A percentile compares a stretch with the other conserved stretches of the same genome.
Conservation (phyloP, 495 filamentous ascomycete species). For the Talaromyces borbonicus region DNA sequence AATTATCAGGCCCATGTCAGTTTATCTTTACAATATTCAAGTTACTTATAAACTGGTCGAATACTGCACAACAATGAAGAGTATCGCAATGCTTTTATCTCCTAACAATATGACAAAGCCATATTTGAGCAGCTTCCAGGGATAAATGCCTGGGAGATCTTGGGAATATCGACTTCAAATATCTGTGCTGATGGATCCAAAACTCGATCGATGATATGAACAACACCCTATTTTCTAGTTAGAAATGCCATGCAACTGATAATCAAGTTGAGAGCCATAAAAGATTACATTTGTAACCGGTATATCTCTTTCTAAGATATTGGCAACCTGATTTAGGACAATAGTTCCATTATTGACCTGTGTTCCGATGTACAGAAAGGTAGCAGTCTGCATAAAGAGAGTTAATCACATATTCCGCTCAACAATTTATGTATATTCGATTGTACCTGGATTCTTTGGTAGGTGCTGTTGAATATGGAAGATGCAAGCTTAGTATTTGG, state of each 20-base stretch:
- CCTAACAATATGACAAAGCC: neutral
- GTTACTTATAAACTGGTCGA: neutral
- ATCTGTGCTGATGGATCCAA: neutral
- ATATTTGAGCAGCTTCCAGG: neutral
- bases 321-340: neutral
- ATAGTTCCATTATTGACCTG: neutral
- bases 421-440: neutral
- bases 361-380: neutral
- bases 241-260: neutral
- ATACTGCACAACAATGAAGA: neutral
- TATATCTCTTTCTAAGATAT: neutral
- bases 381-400: neutral
- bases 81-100: neutral
- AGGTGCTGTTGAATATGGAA: neutral
- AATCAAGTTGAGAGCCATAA: neutral
- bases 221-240: neutral
- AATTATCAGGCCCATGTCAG: too few relatives aligned
- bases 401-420: neutral
- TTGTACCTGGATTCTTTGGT: neutral
- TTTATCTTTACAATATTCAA: neutral
- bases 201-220: neutral
- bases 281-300: neutral
- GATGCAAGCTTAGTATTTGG: neutral
- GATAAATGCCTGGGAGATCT: conserved; percentile 1
- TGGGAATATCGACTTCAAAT: neutral